These are phyloP conservation scores for Lepidium didymum DNA, from an alignment of 345 rosid genomes.

Conservation along the genomic window DNA sequence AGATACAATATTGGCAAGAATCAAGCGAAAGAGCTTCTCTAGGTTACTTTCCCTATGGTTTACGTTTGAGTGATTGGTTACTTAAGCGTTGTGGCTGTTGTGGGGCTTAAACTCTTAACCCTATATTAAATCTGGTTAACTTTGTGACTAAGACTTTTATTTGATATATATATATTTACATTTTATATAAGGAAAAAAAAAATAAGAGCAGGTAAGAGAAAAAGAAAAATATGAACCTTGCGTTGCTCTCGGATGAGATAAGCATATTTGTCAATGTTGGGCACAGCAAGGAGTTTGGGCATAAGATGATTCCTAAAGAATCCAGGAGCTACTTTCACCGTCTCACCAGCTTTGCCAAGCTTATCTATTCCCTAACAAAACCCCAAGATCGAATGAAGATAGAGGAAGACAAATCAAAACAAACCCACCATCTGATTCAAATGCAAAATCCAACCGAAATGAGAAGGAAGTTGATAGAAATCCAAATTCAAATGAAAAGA, in stretches of 20 bases:
- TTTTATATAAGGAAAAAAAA: no score
- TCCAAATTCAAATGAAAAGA: background rate
- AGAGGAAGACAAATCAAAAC: background rate
- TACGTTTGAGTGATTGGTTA: no score
- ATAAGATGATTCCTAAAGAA: conserved; percentile 84
- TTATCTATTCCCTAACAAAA: conserved; percentile 61
- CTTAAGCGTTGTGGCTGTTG: no score
- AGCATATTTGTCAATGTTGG: conserved; percentile 85
- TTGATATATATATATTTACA: no score
- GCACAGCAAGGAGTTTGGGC: conserved; percentile 94
- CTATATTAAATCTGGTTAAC: no score
- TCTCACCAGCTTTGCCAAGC: conserved; percentile 92
- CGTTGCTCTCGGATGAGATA: conserved; percentile 83
- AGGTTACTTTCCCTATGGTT: no score
- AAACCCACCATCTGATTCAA: background rate
- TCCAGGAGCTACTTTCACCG: conserved; percentile 94
- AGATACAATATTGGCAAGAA: no score
- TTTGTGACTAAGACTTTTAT: no score
- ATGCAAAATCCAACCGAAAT: background rate
- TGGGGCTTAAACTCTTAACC: no score
- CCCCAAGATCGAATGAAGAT: background rate
- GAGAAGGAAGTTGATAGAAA: background rate
- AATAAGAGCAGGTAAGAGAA: background rate
- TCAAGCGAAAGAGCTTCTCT: no score
- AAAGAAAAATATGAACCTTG: conserved; percentile 39